A percentile compares a stretch with the other conserved stretches of the same genome.
These are phyloP conservation scores for Dysphania ambrosioides DNA, from an alignment of 148 eudicot genomes.

Conservation along the genomic window DNA sequence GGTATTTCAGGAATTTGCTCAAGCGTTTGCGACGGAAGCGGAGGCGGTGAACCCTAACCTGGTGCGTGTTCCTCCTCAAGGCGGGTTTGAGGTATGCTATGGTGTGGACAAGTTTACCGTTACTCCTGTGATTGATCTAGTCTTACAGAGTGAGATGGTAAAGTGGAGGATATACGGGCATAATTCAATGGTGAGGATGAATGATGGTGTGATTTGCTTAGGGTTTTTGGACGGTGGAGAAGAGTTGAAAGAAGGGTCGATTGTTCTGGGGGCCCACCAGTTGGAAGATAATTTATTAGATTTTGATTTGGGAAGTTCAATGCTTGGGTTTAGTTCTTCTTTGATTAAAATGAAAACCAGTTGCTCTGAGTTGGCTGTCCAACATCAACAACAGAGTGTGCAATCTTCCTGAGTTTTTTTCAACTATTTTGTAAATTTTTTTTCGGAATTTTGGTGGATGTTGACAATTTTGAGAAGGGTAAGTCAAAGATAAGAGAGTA, in stretches of 20 bases:
- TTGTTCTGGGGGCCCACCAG: slow-evolving; percentile 71
- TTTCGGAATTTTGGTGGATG: background rate
- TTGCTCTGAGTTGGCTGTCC: slow-evolving; percentile 28
- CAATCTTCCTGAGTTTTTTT: slow-evolving; percentile 14
- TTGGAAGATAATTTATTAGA: slow-evolving; percentile 79
- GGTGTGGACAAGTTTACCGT: slow-evolving; percentile 19
- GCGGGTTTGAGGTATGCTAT: slow-evolving; percentile 47
- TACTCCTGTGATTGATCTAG: slow-evolving; percentile 57
- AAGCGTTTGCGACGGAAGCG: slow-evolving; percentile 33
- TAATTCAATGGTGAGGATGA: slow-evolving; percentile 60
- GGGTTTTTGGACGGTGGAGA: slow-evolving; percentile 74
- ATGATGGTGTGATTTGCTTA: slow-evolving; percentile 52
- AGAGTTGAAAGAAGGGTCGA: slow-evolving; percentile 21
- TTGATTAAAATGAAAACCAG: slow-evolving; percentile 39
- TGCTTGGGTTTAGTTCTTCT: slow-evolving; percentile 76
- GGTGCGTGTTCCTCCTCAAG: slow-evolving; percentile 31
- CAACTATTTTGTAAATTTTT: slow-evolving; percentile 4
- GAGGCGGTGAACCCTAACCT: slow-evolving; percentile 40
- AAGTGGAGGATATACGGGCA: slow-evolving; percentile 62
- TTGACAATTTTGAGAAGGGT: too few species aligned
- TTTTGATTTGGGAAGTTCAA: slow-evolving; percentile 55
- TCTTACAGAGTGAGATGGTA: slow-evolving; percentile 83
- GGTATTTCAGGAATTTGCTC: slow-evolving; percentile 28
- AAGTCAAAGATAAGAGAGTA: background rate
- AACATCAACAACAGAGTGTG: background rate